Evolutionary conservation across 164 flowering plant species (phyloP).

Genomic region (Vitis rotundifolia): DNA sequence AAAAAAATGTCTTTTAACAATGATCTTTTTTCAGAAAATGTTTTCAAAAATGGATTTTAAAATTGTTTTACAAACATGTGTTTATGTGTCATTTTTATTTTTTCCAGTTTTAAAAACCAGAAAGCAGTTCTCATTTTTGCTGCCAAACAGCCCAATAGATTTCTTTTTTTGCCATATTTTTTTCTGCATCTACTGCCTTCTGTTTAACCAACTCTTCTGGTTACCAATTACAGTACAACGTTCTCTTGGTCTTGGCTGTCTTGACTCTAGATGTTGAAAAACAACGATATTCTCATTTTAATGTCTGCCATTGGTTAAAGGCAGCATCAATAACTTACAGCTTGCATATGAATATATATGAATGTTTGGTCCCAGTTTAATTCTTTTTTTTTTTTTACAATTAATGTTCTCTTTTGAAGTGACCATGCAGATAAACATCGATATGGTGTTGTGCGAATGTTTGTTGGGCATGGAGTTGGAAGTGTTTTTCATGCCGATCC

Average conservation of each 20-base stretch:
- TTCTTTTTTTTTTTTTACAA: background rate
- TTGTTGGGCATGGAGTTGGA: constrained; percentile 98
- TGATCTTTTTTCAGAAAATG: too few relatives aligned
- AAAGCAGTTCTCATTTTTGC: too few relatives aligned
- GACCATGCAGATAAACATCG: constrained; percentile 85
- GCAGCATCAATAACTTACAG: background rate
- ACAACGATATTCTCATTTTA: too few relatives aligned
- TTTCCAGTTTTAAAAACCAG: too few relatives aligned
- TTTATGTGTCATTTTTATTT: too few relatives aligned
- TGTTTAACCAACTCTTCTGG: background rate
- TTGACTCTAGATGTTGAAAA: too few relatives aligned
- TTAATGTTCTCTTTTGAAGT: constrained; percentile 35
- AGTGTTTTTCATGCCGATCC: constrained; percentile 92
- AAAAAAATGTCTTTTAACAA: too few relatives aligned
- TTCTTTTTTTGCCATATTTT: background rate
- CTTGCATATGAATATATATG: background rate
- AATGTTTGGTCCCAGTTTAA: background rate
- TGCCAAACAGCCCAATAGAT: background rate
- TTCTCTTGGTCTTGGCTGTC: too few relatives aligned
- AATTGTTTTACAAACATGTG: too few relatives aligned
- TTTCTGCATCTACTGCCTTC: background rate
- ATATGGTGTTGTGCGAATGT: constrained; percentile 89
- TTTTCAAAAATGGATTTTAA: too few relatives aligned
- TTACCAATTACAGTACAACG: background rate
- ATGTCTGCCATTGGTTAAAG: background rate